Conservation (phyloP, 306 rosid species). For the Mimosa bimucronata region DNA sequence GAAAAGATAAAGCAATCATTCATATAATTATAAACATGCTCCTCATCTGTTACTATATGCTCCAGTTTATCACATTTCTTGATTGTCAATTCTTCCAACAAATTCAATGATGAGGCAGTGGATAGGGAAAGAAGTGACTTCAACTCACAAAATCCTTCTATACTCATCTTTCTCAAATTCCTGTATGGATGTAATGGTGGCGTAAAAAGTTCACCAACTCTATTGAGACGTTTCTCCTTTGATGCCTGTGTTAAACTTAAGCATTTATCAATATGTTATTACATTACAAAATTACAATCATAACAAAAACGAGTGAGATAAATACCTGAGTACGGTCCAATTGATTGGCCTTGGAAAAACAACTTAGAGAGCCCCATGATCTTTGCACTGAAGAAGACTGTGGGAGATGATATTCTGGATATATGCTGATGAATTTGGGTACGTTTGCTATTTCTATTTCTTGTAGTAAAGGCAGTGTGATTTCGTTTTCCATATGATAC, state of each 20-base stretch:
- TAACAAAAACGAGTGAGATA: not conserved
- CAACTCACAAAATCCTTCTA: not conserved
- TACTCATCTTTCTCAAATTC: not conserved
- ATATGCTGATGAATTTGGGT: not conserved
- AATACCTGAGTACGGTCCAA: not conserved
- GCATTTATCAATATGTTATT: not conserved
- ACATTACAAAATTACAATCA: not conserved
- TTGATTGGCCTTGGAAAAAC: not conserved
- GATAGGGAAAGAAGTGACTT: conserved; percentile 21
- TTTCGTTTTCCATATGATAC: not conserved
- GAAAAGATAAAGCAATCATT: not conserved
- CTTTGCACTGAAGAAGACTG: not conserved
- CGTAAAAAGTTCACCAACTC: not conserved
- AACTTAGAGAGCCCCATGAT: not conserved
- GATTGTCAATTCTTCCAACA: conserved; percentile 13
- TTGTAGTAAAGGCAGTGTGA: not conserved
- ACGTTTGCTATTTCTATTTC: not conserved
- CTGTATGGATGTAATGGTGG: not conserved
- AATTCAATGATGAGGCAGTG: conserved; percentile 13
- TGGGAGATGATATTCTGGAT: no score
- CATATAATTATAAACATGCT: not conserved
- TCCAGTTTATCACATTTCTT: not conserved
- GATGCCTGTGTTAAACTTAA: not conserved
- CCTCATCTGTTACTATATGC: not conserved
- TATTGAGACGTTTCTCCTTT: conserved; percentile 8